Conservation (phyloP, 1,139 yeast genomes). For the Komagataea norvegica region DNA sequence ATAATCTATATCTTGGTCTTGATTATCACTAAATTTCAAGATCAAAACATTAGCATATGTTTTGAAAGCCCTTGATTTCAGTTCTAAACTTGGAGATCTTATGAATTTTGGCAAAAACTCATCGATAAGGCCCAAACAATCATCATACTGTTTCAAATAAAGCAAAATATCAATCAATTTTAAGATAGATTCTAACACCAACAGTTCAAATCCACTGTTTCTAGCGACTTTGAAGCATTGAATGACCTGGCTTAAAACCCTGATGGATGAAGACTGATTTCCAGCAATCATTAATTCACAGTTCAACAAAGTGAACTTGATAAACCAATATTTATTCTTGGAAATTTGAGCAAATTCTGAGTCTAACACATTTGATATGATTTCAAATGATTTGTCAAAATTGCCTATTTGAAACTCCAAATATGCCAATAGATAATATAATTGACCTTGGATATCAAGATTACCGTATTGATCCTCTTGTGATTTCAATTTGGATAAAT, state of each 20-base stretch:
- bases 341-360: slow-evolving; percentile 24
- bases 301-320: slow-evolving; percentile 42
- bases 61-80: slow-evolving; percentile 37
- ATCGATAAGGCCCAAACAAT: slow-evolving; percentile 35
- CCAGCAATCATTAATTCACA: slow-evolving; percentile 35
- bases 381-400: slow-evolving; percentile 32
- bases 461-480: slow-evolving; percentile 16
- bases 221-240: slow-evolving; percentile 43
- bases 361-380: slow-evolving; percentile 31
- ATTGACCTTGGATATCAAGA: slow-evolving; percentile 27
- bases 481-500: slow-evolving; percentile 12
- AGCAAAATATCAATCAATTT: slow-evolving; percentile 38
- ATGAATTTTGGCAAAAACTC: slow-evolving; percentile 40
- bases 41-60: slow-evolving; percentile 33
- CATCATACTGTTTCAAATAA: slow-evolving; percentile 34
- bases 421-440: slow-evolving; percentile 21
- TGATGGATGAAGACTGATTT: slow-evolving; percentile 34
- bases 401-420: slow-evolving; percentile 28
- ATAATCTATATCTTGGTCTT: slow-evolving; percentile 4
- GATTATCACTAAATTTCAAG: slow-evolving; percentile 10
- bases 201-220: slow-evolving; percentile 36
- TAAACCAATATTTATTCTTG: slow-evolving; percentile 36
- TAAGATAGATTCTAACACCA: slow-evolving; percentile 40
- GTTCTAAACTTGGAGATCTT: slow-evolving; percentile 33
- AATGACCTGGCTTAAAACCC: slow-evolving; percentile 41